Base-by-base conservation (phyloP, 495 filamentous ascomycete genomes). In the Saxophila tyrrhenica region DNA sequence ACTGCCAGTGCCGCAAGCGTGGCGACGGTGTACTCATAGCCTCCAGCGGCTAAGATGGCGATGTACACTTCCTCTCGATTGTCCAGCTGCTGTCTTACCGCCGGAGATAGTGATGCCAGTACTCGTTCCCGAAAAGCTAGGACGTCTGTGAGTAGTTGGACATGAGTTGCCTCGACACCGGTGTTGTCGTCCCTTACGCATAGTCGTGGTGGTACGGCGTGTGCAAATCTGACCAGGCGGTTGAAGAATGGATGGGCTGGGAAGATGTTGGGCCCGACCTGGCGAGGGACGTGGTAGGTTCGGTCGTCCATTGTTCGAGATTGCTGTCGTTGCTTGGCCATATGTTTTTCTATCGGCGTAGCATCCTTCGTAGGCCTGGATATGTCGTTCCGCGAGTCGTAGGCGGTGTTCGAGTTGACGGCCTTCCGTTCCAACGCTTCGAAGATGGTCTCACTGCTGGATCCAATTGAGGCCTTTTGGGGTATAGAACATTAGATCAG, bases 1-100 rank as follows among this genome's bases (percentile, higher is more conserved):
- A 73, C 29, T 0, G 74, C 71, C 13, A 75, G 61, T 11, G 71
- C 68, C 0, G 73, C 69, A 15, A 74, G 61, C 48, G 75, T 69
- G 0, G 67, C 72, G 9, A 75, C 72, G 0, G 71, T 66, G 32
- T 72, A 76, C 50, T 75, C 74, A 56, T 75, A 76, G 0, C 73
- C 71, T 0, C 74, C 73, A 0, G 72, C 65, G 2, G 71, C 73
- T 17, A 76, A 57, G 2, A 76, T 51, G 1, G 68, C 71, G 53
- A 76, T 67, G 52, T 70, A 75, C 9, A 76, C 69, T 52, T 74
- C 73, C 13, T 69, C 63, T 22, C 69, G 58, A 7, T 58, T 56
- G 2, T 61, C 55, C 1, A 76, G 56, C 11, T 57, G 54, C 13
- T 51, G 29, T 11, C 50, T 39, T 0, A 56, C 58, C 7, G 21